Evolutionary conservation across 2,329 filamentous ascomycete species (phyloP), one percentile per base, ranked within the genome.

Genomic region (Verruconis gallopava): DNA sequence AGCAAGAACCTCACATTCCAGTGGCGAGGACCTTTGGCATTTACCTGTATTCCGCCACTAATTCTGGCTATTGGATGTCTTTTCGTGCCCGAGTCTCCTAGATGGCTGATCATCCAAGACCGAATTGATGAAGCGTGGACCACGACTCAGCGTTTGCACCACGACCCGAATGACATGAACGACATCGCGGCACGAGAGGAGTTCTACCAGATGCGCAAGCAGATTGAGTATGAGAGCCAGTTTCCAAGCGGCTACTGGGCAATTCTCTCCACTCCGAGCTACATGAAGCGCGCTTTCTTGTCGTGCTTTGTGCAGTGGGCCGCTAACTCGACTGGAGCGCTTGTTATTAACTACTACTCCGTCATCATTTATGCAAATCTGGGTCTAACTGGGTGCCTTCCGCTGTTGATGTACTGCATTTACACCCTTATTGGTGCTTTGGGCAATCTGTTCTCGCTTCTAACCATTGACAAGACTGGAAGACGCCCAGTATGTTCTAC

Each of bases 21-120:
- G 19, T 44, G 43, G 43, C 18, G 43, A n/a, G 40, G 25, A 5
- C 43, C 43, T 5, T 9, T 44, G 5, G 43, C 43, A 13, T 44
- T 44, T 21, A 44, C 43, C 9, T 33, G 21, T 18, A 44, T 44
- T 21, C 40, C 43, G 12, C 40, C 43, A 5, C 12, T 44, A 6
- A 28, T 44, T 4, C 18, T 44, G 9, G 19, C 25, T n/a, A 11
- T 44, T 5, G 43, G 43, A 17, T 35, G 22, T 19, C 11, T 36
- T 9, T 44, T 45, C 42, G 33, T 44, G 15, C 41, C 73, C 11
- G 73, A 77, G 49, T 73, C 69, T 0, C 73, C 73, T 11, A 64
- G 73, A 40, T 76, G 72, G 69, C 60, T 77, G 4, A 67, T 76
- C 19, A 53, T 74, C 37, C 71, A 72, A 51, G 72, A 71, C 32